Base-by-base conservation (phyloP, 768 basidiomycete species). In the Russula lepida region DNA sequence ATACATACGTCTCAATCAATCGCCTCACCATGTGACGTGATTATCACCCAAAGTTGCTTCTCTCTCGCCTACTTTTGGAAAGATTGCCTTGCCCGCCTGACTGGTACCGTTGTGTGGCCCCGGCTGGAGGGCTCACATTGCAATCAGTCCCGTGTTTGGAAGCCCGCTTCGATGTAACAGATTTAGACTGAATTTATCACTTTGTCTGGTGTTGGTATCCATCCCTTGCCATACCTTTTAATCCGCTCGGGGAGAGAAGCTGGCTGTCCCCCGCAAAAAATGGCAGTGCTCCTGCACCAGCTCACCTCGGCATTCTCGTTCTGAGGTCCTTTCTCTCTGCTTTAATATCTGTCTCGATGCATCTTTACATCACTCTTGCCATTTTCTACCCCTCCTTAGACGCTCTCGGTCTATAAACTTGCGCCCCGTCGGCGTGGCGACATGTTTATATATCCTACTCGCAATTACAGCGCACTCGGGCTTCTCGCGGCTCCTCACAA, bases 401-500 rank as follows among this genome's bases (percentile, higher is more conserved):
- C 59, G 46, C 59, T 59, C 51, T 43, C 58, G 25, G 19, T 44
- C 58, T 41, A 50, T 56, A 55, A 55, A 30, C 41, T 19, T n/a
- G 28, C 48, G 30, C 60, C 47, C 49, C 49, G 25, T 61, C 54
- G 54, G 55, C 54, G 30, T 51, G 30, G 49, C 32, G 60, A 50
- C 61, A 63, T 63, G 62, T 58, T 63, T 54, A 63, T 56, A 46
- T 48, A 51, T 30, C 66, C 25, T 43, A 56, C 60, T 41, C 52
- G 30, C 37, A 23, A 54, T 27, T 30, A 57, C 54, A 35, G 15
- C 66, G 58, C 25, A 43, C 35, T 54, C n/a, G 46, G 13, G 8
- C 53, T 61, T 62, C 41, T 50, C 23, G 25, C 35, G 39, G 25
- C 47, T 33, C 28, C 51, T 25, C 56, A 15, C 56, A 35, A 49